phyloP scores from a whole-genome alignment of 2,329 filamentous ascomycete genomes.

The Hypoxylon sp. region DNA sequence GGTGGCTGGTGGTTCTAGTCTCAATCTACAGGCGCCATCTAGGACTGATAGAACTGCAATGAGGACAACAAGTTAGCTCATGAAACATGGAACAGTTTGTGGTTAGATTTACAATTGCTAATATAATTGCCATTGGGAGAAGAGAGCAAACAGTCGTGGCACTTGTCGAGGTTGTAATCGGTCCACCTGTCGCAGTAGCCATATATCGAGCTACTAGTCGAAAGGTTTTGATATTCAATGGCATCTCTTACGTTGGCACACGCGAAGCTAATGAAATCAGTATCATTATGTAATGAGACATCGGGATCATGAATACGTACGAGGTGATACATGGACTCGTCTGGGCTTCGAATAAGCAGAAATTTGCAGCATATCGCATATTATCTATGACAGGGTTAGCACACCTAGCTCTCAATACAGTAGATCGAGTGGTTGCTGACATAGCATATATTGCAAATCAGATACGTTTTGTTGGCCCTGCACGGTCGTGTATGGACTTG shows the following conservation, averaged over 20 bases:
- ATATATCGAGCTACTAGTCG: conserved; percentile 61
- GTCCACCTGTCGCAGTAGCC: conserved; percentile 70
- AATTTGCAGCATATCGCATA: conserved; percentile 68
- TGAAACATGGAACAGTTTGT: not conserved
- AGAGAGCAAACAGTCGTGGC: conserved; percentile 63
- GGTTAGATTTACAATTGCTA: conserved; percentile 66
- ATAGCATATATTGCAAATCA: conserved; percentile 69
- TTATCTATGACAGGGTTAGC: conserved; percentile 64
- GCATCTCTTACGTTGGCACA: conserved; percentile 66
- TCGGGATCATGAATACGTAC: conserved; percentile 55
- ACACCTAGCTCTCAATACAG: not conserved
- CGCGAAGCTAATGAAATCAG: conserved; percentile 62
- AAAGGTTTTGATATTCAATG: conserved; percentile 66
- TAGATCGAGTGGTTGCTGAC: conserved; percentile 60
- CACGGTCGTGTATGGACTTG: conserved; percentile 62
- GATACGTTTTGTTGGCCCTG: conserved; percentile 58
- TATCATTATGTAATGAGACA: not conserved
- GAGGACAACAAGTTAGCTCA: conserved; percentile 26
- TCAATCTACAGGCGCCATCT: conserved; percentile 70
- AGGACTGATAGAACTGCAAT: conserved; percentile 58
- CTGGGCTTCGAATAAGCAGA: conserved; percentile 66
- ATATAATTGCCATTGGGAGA: conserved; percentile 59
- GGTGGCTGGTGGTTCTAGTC: conserved; percentile 62
- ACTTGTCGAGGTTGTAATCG: conserved; percentile 59
- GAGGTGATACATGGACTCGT: conserved; percentile 67